Evolutionary conservation across 2,329 filamentous ascomycete genomes (phyloP).

Genomic region (Aspergillus pseudoviridinutans): DNA sequence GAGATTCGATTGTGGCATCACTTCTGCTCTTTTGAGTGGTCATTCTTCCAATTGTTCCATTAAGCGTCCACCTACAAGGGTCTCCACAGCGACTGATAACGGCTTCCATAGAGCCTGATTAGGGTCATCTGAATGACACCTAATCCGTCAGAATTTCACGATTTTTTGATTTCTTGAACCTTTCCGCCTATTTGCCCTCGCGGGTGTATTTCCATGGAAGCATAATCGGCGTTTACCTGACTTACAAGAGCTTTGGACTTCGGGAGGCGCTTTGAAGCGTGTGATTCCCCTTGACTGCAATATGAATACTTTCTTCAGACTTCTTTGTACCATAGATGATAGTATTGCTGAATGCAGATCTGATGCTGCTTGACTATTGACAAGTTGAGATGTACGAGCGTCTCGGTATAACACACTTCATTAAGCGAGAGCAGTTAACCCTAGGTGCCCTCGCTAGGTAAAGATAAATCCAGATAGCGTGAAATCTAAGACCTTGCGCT

Average conservation of each 20-base stretch:
- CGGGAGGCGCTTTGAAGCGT: background rate
- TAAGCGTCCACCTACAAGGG: too few species aligned
- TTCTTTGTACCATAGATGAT: background rate
- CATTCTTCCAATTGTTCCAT: too few species aligned
- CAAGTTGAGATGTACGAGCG: background rate
- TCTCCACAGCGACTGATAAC: too few species aligned
- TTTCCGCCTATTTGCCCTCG: background rate
- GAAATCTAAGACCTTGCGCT: background rate
- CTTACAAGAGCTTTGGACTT: background rate
- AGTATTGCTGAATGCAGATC: background rate
- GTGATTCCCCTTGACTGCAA: background rate
- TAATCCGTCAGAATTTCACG: background rate
- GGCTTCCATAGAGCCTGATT: too few species aligned
- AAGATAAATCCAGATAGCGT: background rate
- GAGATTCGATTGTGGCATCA: background rate
- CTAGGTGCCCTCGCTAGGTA: background rate
- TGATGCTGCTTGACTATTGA: background rate
- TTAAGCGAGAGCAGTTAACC: background rate
- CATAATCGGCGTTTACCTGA: background rate
- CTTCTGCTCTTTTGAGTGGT: background rate
- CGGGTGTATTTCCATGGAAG: background rate
- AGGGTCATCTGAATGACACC: background rate
- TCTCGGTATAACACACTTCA: background rate
- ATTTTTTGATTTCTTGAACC: background rate
- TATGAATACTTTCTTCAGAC: background rate